Evolutionary conservation across 257 asterid genomes (phyloP), one percentile per base, ranked within the genome.

Genomic region (Ajuga chamaepitys): DNA sequence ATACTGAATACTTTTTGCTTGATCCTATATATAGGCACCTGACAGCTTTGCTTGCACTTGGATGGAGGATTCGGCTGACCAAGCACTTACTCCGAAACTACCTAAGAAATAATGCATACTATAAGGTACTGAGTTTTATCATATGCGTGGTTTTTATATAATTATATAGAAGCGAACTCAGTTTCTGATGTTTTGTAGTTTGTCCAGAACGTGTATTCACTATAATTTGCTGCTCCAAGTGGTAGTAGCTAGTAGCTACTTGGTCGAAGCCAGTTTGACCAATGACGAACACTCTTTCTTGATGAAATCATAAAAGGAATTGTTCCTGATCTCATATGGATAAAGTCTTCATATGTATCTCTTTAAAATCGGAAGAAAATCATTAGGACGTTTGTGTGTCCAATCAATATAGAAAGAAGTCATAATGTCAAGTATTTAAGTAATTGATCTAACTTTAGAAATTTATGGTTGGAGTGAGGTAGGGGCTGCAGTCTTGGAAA

Each of bases 51-150:
- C 92, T 94, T 75, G 99, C 99, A 25, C 95, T 94, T 78, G 99
- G 96, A 76, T 94, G 99, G 99, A 90, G 97, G 68, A 94, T 90
- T 77, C 95, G 99, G 59, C 78, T 94, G 70, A 90, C 99, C 70
- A 85, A 83, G 77, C 96, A 94, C 82, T 76, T 94, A 44, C 85
- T 90, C 46, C 86, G 74, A 71, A 86, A 82, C 74, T 94, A 90
- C 82, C 77, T 94, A 60, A 85, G 89, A 73, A 94, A 77, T 48
- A 94, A 88, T 58, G 99, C 96, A 64, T 94, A 88, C 71, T 94
- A 94, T 74, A 90, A 94, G 96, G 99, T 94, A 78, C 72, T 62
- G 21, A 68, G 9, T 46, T 58, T 21, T 47, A 58, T 66, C 40
- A 30, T 45, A 24, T 54, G 55, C 38, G 56, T 60, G 6, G 58